Base-by-base conservation (phyloP, 768 basidiomycete species). In the Suillus ampliporus region DNA sequence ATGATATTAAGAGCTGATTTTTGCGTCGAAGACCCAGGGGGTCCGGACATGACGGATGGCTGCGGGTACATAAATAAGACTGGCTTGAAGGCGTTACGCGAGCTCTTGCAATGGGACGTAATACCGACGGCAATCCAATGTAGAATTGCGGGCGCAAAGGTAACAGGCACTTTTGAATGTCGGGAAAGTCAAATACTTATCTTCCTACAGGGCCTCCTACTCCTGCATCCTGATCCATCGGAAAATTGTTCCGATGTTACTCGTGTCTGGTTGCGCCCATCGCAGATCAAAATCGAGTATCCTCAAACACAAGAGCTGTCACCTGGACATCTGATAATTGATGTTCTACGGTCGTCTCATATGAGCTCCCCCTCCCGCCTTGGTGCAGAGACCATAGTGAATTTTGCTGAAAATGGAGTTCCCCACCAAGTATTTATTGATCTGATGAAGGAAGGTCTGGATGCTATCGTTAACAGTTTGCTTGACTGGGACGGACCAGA, bases 341-440 rank as follows among this genome's bases (percentile, higher is more conserved):
- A 89, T 59, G 69, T 88, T n/a, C 76, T 89, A 17, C 81, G 84
- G 0, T 73, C 79, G 0, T 82, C 86, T 0, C 81, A 83, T 15
- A 71, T 87, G 64, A 74, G 76, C 19, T 77, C 78, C 2, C 80
- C 83, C 2, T 76, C 80, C 6, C 75, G 78, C 8, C 75, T 90
- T 6, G 84, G 86, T 1, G 73, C 78, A 1, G 88, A 91, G 65
- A 84, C 81, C 0, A 84, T 89, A 41, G 82, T 88, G 54, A 89
- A 89, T 68, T 76, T 90, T 7, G 79, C 83, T 0, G 88, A 89
- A 61, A 90, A 90, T 66, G 85, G 85, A 0, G 88, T 91, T 3
- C 79, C 81, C 7, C 62, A 72, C 31, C 4, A 48, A 0, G 70
- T 79, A 5, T 86, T 89, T 64, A 53, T 74, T 5, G 57, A 77